Base-by-base conservation (phyloP, 768 basidiomycete genomes). In the Exidia glandulosa region DNA sequence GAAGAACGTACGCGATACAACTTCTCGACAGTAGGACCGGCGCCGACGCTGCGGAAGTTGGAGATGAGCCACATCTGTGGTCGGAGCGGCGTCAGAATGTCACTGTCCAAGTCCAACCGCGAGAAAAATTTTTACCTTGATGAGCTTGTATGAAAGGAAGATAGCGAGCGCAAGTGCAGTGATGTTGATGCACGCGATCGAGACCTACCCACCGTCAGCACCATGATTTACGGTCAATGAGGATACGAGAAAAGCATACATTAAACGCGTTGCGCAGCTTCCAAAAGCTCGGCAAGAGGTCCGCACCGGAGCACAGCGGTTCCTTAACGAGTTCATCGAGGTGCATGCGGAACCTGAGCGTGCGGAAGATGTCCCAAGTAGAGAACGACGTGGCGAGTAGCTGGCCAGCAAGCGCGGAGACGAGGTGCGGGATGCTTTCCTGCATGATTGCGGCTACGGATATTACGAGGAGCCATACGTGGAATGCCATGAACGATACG, bases 301-400 rank as follows among this genome's bases (percentile, higher is more conserved):
- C 77, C 4, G 68, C 63, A 14, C 72, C 74, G 12, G 64, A 63
- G 63, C 82, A 84, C 1, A 73, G 62, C 3, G 70, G 71, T 0
- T 70, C 58, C 2, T 75, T 69, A 23, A 82, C 71, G 7, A 73
- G 52, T 9, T 62, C 63, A 7, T 69, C 59, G 63, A 79, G 81
- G 2, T 69, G 65, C 0, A 45, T n/a, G 56, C 69, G 67, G 32
- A 77, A 67, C 27, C 60, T 64, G 19, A 63, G 61, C 12, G 75
- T 74, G 7, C 69, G 72, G 10, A 60, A 48, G 23, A 83, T 64
- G 16, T 78, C 72, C 61, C 73, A 81, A 12, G 69, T 71, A 2
- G 78, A 71, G 82, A 81, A 83, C 7, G 63, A 75, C 4, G 78
- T 76, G 6, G 74, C 75, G 13, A 83, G 66, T 16, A 75, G 63